Percentiles rank a stretch among this genome's conserved stretches.
Conservation (phyloP, 768 basidiomycete genomes). For the Dioszegia hungarica region DNA sequence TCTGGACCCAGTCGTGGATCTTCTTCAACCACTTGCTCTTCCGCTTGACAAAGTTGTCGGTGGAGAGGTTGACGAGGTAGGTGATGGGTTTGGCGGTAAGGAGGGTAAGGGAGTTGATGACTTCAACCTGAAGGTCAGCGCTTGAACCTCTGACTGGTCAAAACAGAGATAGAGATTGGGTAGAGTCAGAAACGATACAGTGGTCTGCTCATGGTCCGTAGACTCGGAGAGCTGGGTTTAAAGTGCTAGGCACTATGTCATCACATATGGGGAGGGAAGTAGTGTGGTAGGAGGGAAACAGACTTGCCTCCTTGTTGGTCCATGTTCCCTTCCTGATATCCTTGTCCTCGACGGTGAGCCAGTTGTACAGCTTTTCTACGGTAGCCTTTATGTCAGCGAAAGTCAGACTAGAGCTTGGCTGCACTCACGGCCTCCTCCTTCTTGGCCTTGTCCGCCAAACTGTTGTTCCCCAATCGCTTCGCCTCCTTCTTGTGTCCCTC, state of each 20-base stretch:
- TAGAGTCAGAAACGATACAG: slow-evolving; percentile 39
- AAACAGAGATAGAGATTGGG: background rate
- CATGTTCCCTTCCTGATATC: slow-evolving; percentile 91
- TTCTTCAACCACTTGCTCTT: slow-evolving; percentile 99
- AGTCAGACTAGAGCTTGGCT: background rate
- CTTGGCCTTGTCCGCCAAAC: slow-evolving; percentile 86
- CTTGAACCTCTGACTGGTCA: background rate
- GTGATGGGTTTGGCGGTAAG: slow-evolving; percentile 96
- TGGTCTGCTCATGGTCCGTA: slow-evolving; percentile 48
- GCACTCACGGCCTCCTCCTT: slow-evolving; percentile 84
- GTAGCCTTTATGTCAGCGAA: slow-evolving; percentile 57
- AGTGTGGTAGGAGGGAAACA: slow-evolving; percentile 1
- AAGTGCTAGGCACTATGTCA: slow-evolving; percentile 77
- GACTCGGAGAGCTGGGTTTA: slow-evolving; percentile 96
- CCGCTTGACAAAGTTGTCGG: slow-evolving; percentile 89
- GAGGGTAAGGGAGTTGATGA: slow-evolving; percentile 60
- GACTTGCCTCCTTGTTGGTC: slow-evolving; percentile 89
- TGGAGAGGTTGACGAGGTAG: slow-evolving; percentile 95
- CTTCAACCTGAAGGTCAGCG: slow-evolving; percentile 39
- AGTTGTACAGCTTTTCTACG: slow-evolving; percentile 77
- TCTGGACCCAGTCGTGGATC: slow-evolving; percentile 97
- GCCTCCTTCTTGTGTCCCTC: slow-evolving; percentile 70
- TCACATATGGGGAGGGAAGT: slow-evolving; percentile 48
- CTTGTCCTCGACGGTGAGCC: slow-evolving; percentile 69
- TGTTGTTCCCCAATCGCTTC: slow-evolving; percentile 65